phyloP scores from a whole-genome alignment of 2,329 filamentous ascomycete genomes.

The Rhinocladiella similis region DNA sequence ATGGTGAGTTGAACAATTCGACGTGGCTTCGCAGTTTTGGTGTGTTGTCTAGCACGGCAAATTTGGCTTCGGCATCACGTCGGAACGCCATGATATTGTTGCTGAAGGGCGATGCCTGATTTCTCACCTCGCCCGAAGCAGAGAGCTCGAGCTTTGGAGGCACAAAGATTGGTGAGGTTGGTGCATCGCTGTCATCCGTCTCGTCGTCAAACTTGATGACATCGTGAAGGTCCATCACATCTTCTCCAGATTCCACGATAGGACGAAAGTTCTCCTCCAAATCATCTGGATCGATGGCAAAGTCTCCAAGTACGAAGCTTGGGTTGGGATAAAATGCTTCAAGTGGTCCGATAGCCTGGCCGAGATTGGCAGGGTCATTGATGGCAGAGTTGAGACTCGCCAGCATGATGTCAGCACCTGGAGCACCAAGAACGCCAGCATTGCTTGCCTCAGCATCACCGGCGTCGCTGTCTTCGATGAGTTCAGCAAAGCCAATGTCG shows the following conservation, averaged over 20 bases:
- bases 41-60: constrained; percentile 41
- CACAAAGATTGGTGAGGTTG: constrained; percentile 46
- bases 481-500: constrained; percentile 27
- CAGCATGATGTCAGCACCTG: constrained; percentile 76
- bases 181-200: constrained; percentile 47
- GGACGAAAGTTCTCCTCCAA: constrained; percentile 56
- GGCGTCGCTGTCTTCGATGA: constrained; percentile 44
- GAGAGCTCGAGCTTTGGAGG: constrained; percentile 26
- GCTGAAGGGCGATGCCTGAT: constrained; percentile 50
- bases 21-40: constrained; percentile 42
- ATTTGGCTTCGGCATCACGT: constrained; percentile 51
- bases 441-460: constrained; percentile 30
- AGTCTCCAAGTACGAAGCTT: constrained; percentile 17
- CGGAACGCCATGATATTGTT: constrained; percentile 78
- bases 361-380: constrained; percentile 42
- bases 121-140: constrained; percentile 9
- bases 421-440: constrained; percentile 9
- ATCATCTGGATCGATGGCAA: constrained; percentile 55
- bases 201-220: constrained; percentile 68
- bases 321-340: constrained; percentile 75
- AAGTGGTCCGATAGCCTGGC: constrained; percentile 68
- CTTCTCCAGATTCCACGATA: constrained; percentile 64
- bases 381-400: constrained; percentile 62
- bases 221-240: constrained; percentile 65
- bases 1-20: constrained; percentile 23